Base-by-base conservation (phyloP, 2,329 filamentous ascomycete species). In the Davidsoniella eucalypti region DNA sequence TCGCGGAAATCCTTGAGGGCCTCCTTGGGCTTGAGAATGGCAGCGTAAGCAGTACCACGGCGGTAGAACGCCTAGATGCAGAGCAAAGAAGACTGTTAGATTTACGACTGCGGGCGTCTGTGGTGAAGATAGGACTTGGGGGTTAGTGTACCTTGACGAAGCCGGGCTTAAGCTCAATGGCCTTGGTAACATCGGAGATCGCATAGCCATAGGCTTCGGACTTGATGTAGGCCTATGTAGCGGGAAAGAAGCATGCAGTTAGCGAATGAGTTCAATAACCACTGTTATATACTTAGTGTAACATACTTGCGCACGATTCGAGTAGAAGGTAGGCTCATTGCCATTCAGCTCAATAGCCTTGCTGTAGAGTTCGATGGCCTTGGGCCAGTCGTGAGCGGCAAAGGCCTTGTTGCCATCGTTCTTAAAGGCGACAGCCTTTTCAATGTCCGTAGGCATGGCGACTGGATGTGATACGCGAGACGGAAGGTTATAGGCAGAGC, bases 331-430 rank as follows among this genome's bases (percentile, higher is more conserved):
- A 5, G 88, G 84, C 61, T 96, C 84, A 58, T 83, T 73, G 61
- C 82, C 77, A 66, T 94, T 81, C 57, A 85, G 68, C 54, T 84
- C 80, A 61, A 98, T 96, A 23, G 90, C 90, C 66, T 93, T 76
- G 50, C 78, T 79, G 66, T 98, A 98, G 57, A 80, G 78, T 1
- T 88, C 80, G 55, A 94, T 74, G 6, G 92, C 92, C 2, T 73
- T 69, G 9, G 75, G 76, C 84, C 85, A 98, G 69, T 96, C 84
- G 60, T 94, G 87, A 29, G 79, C 72, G 51, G 80, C 78, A 67
- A 96, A 96, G 49, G 87, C 87, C 61, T 88, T 84, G 68, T 98
- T 98, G 63, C 92, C 92, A 66, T 93, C 76, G 65, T 93, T 83
- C 71, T 98, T 98, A 58, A 94, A 71, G 61, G 82, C 83, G 57